Evolutionary conservation across 83 land plant genomes (phyloP), one percentile per base, ranked within the genome.

Genomic region (Picea abies): DNA sequence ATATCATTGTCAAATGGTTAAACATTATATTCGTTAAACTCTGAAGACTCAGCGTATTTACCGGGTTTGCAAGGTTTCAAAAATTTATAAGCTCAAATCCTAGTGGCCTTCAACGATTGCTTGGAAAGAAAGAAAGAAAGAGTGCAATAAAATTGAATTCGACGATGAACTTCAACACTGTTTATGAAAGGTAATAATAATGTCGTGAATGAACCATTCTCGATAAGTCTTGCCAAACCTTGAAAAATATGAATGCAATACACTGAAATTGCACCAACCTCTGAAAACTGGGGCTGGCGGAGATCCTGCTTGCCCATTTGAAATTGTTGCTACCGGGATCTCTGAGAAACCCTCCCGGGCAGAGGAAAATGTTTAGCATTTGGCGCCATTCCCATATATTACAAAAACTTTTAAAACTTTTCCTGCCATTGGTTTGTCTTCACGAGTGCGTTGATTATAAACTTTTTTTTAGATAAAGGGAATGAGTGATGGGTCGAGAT

Each of bases 201-300:
- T 9, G 3, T 66, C 70, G 17, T 23, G 41, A 25, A 26, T 71
- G 22, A 39, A n/a, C 76, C 10, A 41, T 17, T 19, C 44, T 8
- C 8, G 25, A n/a, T 9, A 72, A 39, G 26, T 39, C 14, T 20
- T 4, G 2, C 7, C 19, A 72, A 72, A 7, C 22, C 41, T 5
- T 19, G 2, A 20, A 72, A 17, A 3, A 72, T 47, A 12, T 39
- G 44, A 72, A 72, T n/a, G 76, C 56, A 20, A 5, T 17, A 35
- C 20, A 35, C 9, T 16, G 39, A 32, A 8, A 20, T 72, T 20
- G 76, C 11, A 72, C 41, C 6, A 4, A 72, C 76, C 77, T 73
- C 26, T 5, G 77, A 73, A 73, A 73, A 73, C 12, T 73, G 58
- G 41, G 77, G 58, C n/a, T 73, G 77, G 14, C 77, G 77, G 56